Evolutionary conservation across 2,329 filamentous ascomycete species (phyloP), one percentile per base, ranked within the genome.

Genomic region (Colletotrichum endophyticum): DNA sequence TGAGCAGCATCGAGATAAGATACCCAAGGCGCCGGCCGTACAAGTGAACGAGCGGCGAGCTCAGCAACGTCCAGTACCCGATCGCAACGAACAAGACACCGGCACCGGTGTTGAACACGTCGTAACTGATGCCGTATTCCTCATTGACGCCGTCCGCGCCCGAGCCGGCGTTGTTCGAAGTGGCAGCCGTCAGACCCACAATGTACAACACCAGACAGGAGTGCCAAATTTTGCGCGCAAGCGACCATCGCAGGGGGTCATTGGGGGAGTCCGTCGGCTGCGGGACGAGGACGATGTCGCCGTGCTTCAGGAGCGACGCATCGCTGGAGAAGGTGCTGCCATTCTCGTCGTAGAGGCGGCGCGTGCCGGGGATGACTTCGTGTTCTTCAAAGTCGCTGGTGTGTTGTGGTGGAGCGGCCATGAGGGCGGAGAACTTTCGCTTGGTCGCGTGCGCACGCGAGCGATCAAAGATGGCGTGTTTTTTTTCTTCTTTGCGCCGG

Each of bases 1-100:
- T 87, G 77, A 85, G 86, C 1, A 87, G 73, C 77, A 90, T 84
- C 73, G 89, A 89, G 59, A 92, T 82, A 62, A 92, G 81, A 78
- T 91, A 92, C n/a, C 88, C 83, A 63, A 90, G 85, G 11, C 89
- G 86, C 11, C 90, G 86, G 59, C 90, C 90, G 79, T 91, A 91
- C 1, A 91, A 82, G 80, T 88, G 89, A 3, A 90, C 88, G 25
- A 87, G 86, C 0, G 90, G 89, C 22, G 88, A 89, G 39, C 89
- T 86, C 16, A 91, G 83, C 64, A 91, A 81, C 2, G 88, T 89
- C 83, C 88, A 90, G 79, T 90, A 91, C 7, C 90, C 90, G 70
- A 92, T 91, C 4, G 86, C 88, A 39, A 90, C 80, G 79, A 91
- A 91, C 64, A 91, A 80, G 3, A 92, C 88, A 28, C 89, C 90